Evolutionary conservation across 352 stramenopile genomes (phyloP), one percentile per base, ranked within the genome.

Genomic region (Globisporangium nagaii): DNA sequence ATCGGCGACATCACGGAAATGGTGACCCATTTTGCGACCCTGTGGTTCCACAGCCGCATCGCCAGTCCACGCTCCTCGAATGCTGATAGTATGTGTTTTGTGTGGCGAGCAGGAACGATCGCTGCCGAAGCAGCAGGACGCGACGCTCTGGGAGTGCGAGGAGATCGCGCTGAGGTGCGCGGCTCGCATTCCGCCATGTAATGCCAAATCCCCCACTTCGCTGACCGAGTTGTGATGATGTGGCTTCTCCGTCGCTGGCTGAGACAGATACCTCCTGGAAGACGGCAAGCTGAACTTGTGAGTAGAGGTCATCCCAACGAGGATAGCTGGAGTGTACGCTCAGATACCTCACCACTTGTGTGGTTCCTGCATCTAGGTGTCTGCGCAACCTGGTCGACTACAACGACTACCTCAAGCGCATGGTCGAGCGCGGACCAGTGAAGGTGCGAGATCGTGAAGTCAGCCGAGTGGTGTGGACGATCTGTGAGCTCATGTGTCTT

Each of bases 281-380:
- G 88, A 97, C 55, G 88, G 87, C 20, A 97, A 97, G 41, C 67
- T 97, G 41, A 97, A 97, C 54, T 43, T 97, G 65, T 97, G 70
- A 3, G 71, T 55, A n/a, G n/a, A n/a, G n/a, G n/a, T n/a, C n/a
- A n/a, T n/a, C n/a, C n/a, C n/a, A n/a, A n/a, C n/a, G n/a, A n/a
- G n/a, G n/a, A n/a, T n/a, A n/a, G n/a, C n/a, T n/a, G n/a, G n/a
- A n/a, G n/a, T n/a, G n/a, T n/a, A n/a, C n/a, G n/a, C n/a, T n/a
- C n/a, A n/a, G n/a, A n/a, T n/a, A n/a, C n/a, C n/a, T n/a, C n/a
- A n/a, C n/a, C n/a, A n/a, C n/a, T n/a, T n/a, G n/a, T n/a, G n/a
- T n/a, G n/a, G n/a, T n/a, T n/a, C n/a, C n/a, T n/a, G n/a, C n/a
- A n/a, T n/a, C 9, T 22, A 88, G 79, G 31, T 90, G 80, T 41